Evolutionary conservation across 148 eudicot genomes (phyloP).

Genomic region (Chenopodium berlandieri): DNA sequence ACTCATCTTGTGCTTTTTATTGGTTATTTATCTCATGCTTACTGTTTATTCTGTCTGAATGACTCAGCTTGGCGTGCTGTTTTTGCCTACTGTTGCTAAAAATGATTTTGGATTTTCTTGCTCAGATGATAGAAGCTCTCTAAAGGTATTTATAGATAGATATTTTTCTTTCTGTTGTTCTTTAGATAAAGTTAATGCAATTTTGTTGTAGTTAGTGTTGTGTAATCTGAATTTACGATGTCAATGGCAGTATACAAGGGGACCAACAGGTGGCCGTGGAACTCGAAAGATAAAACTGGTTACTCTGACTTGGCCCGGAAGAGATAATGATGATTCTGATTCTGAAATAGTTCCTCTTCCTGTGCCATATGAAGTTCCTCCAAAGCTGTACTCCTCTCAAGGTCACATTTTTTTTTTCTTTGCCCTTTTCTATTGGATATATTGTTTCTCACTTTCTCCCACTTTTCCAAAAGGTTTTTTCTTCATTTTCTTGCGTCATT

Average conservation of each 20-base stretch:
- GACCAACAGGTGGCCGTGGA: conserved; percentile 26
- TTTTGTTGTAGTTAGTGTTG: neutral
- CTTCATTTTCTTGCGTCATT: neutral
- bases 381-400: conserved; percentile 63
- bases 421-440: neutral
- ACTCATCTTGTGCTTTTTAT: neutral
- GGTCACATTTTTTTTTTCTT: conserved; percentile 34
- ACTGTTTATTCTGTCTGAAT: conserved; percentile 7
- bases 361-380: conserved; percentile 91
- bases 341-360: conserved; percentile 64
- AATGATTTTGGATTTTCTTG: conserved; percentile 65
- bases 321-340: conserved; percentile 27
- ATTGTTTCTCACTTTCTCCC: neutral
- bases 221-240: conserved; percentile 1
- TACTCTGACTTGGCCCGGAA: conserved; percentile 56
- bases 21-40: neutral
- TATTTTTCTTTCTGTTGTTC: neutral
- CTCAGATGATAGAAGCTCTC: conserved; percentile 39
- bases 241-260: conserved; percentile 36
- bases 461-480: neutral
- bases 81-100: conserved; percentile 50
- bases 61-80: conserved; percentile 83
- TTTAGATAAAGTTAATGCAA: neutral
- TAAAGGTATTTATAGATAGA: conserved; percentile 38
- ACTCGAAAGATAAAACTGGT: conserved; percentile 60